Evolutionary conservation across 2,329 filamentous ascomycete genomes (phyloP).

Genomic region (Nemania bipapillata): DNA sequence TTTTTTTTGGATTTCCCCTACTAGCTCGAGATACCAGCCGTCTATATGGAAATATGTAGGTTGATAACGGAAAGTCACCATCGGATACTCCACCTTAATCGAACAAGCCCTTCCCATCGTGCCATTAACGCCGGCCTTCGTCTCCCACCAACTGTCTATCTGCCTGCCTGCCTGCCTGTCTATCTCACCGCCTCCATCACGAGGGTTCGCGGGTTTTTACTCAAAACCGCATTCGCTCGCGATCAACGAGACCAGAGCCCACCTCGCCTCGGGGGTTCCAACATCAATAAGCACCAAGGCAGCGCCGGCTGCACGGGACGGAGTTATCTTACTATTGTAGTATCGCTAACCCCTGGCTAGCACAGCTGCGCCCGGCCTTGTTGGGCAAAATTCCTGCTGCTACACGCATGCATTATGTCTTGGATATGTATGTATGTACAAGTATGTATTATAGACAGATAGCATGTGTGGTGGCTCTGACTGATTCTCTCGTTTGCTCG

Average conservation of each 20-base stretch:
- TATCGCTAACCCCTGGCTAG: neutral
- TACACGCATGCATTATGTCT: neutral
- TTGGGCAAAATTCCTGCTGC: neutral
- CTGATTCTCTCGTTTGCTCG: neutral
- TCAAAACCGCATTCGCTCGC: slow-evolving; percentile 5
- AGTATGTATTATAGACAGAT: too few species aligned
- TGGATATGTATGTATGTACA: too few species aligned
- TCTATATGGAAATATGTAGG: too few species aligned
- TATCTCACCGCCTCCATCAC: slow-evolving; percentile 27
- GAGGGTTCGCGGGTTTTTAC: neutral
- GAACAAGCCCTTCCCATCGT: too few species aligned
- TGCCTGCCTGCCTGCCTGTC: too few species aligned
- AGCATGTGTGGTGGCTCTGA: neutral
- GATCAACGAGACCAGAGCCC: slow-evolving; percentile 6
- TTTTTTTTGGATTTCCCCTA: neutral
- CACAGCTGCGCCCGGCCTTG: neutral
- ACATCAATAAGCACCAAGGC: slow-evolving; percentile 5
- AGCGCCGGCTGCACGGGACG: neutral
- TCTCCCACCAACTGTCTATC: too few species aligned
- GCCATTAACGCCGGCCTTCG: slow-evolving; percentile 14
- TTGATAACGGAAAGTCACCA: neutral
- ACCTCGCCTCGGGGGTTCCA: neutral
- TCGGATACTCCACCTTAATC: slow-evolving; percentile 11
- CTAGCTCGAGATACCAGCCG: too few species aligned
- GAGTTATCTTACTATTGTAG: slow-evolving; percentile 17